Conservation (phyloP, 805 yeast genomes). For the Lachancea thermotolerans region DNA sequence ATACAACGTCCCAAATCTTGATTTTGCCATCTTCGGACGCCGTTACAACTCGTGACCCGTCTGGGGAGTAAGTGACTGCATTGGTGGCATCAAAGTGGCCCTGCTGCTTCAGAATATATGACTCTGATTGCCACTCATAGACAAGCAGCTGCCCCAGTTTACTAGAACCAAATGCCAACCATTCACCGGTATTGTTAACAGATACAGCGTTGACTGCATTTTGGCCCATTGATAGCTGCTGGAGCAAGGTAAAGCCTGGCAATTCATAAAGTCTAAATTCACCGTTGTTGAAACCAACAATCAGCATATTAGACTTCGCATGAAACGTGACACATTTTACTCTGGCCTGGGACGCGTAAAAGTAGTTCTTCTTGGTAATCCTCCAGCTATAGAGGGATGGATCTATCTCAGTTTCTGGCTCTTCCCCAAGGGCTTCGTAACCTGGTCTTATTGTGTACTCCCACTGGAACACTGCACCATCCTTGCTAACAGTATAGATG, state of each 20-base stretch:
- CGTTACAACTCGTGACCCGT: constrained; percentile 85
- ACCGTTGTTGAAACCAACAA: constrained; percentile 85
- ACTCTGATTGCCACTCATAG: constrained; percentile 98
- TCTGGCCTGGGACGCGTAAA: constrained; percentile 53
- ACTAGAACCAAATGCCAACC: constrained; percentile 93
- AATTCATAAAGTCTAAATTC: constrained; percentile 87
- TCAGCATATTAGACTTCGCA: constrained; percentile 57
- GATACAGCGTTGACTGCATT: constrained; percentile 77
- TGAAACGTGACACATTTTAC: constrained; percentile 84
- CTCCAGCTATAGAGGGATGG: constrained; percentile 61
- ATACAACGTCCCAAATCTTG: constrained; percentile 89
- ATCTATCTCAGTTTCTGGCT: constrained; percentile 36
- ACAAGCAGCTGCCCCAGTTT: constrained; percentile 89
- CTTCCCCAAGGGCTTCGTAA: constrained; percentile 40
- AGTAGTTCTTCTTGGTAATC: constrained; percentile 70
- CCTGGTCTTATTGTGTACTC: constrained; percentile 61
- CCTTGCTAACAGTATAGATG: constrained; percentile 86
- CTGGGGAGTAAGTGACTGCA: constrained; percentile 82
- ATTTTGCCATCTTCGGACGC: constrained; percentile 96
- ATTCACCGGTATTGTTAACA: constrained; percentile 82
- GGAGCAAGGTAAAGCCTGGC: constrained; percentile 72
- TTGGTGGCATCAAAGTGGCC: constrained; percentile 93
- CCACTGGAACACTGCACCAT: constrained; percentile 93
- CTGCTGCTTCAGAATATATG: constrained; percentile 90
- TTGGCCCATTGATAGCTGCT: constrained; percentile 87